Evolutionary conservation across 805 yeast genomes (phyloP).

Genomic region (Barnettozyma siamensis): DNA sequence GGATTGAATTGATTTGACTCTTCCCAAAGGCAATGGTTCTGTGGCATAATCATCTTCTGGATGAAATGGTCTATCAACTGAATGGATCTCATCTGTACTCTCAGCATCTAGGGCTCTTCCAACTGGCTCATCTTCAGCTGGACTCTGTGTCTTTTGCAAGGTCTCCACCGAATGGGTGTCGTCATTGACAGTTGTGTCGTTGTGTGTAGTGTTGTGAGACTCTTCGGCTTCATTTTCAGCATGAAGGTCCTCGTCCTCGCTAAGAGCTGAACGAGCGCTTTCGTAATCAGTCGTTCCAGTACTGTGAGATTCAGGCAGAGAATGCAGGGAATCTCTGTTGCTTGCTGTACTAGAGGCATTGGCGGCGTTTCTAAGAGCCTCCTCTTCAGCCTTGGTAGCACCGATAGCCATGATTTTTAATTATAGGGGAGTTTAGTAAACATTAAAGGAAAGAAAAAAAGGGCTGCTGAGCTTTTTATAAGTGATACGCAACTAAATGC

Average conservation of each 20-base stretch:
- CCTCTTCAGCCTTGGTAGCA: constrained; percentile 18
- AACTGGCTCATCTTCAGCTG: neutral
- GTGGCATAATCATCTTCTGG: constrained; percentile 5
- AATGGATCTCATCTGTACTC: too few relatives aligned
- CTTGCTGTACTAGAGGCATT: neutral
- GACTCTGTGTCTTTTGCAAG: neutral
- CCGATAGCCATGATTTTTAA: neutral
- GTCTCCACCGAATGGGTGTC: constrained; percentile 1
- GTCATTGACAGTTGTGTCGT: neutral
- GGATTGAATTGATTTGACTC: constrained; percentile 7
- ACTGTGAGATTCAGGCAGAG: constrained; percentile 4
- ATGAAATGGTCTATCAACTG: neutral
- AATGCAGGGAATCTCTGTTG: constrained; percentile 1
- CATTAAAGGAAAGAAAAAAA: too few relatives aligned
- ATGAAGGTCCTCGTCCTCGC: constrained; percentile 1
- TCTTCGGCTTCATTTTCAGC: neutral
- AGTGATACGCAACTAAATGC: too few relatives aligned
- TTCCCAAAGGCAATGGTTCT: constrained; percentile 5
- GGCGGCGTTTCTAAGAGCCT: constrained; percentile 11
- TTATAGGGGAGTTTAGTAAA: too few relatives aligned
- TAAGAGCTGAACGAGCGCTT: constrained; percentile 18
- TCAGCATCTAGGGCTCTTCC: neutral
- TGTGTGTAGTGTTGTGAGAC: neutral
- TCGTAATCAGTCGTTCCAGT: constrained; percentile 20
- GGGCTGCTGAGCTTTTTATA: too few relatives aligned